Evolutionary conservation across 805 yeast genomes (phyloP).

Genomic region (Saturnispora ahearnii): DNA sequence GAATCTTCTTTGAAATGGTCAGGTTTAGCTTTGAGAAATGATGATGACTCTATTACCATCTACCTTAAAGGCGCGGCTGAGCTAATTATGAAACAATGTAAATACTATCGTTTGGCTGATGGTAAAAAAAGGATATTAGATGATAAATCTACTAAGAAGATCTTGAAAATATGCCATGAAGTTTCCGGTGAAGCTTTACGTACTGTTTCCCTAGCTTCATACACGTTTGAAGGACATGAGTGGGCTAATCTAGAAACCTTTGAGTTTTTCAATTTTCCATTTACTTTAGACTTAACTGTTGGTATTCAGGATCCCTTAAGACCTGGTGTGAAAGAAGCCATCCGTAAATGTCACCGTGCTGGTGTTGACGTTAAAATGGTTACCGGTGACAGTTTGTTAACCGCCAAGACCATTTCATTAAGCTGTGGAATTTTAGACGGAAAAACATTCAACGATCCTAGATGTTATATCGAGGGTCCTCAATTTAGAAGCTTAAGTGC

Average conservation of each 20-base stretch:
- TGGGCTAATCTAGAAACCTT: constrained; percentile 34
- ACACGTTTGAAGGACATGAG: constrained; percentile 40
- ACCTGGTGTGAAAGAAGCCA: constrained; percentile 84
- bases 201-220: constrained; percentile 82
- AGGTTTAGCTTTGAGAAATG: constrained; percentile 52
- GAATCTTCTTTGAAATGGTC: constrained; percentile 93
- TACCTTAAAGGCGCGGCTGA: constrained; percentile 94
- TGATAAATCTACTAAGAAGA: constrained; percentile 7
- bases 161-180: constrained; percentile 26
- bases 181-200: constrained; percentile 78
- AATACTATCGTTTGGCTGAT: constrained; percentile 16
- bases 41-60: constrained; percentile 43
- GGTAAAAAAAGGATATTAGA: constrained; percentile 3
- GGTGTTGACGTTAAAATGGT: constrained; percentile 97
- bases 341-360: constrained; percentile 73
- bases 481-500: constrained; percentile 59
- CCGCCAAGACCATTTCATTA: constrained; percentile 86
- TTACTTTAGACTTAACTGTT: constrained; percentile 63
- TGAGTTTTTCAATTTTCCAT: constrained; percentile 12
- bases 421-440: constrained; percentile 68
- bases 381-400: constrained; percentile 88
- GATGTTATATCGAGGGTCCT: constrained; percentile 88
- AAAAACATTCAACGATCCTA: constrained; percentile 44
- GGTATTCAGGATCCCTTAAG: constrained; percentile 96
- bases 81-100: constrained; percentile 58